Evolutionary conservation across 148 eudicot species (phyloP), one percentile per base, ranked within the genome.

Genomic region (Vaccinium darrowii): DNA sequence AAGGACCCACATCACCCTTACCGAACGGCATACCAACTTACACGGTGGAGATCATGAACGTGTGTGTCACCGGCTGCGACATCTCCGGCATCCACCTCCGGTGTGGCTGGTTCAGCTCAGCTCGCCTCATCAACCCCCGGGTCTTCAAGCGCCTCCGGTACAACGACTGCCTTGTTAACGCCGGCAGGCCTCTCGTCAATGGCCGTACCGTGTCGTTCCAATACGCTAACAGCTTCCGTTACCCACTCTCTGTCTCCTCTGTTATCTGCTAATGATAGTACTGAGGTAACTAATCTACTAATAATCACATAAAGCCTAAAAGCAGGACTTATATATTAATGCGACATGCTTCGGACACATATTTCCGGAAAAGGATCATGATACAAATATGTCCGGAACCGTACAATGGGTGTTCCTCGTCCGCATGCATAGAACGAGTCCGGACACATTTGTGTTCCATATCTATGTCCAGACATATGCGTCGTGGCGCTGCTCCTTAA

Each of bases 51-150:
- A 93, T 95, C 49, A 78, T 82, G 84, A 94, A 95, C 86, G 89
- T 90, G 7, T 95, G 98, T 49, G 86, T 86, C 80, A 85, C 95
- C 1, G 98, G 97, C 21, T 94, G 98, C 36, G 88, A 92, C 87
- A 92, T 95, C 82, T 65, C 93, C 16, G 83, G 86, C 33, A 92
- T 95, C 84, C 98, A 95, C 87, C 81, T 95, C 84, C 86, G 80
- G 7, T 95, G 98, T 77, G 97, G 95, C 12, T 94, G 97, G 97
- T 95, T 93, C 89, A 93, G 94, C 90, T 95, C 98, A 8, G 95
- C 94, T 13, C 88, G 93, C 21, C 92, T 93, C 81, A 86, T 95
- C 15, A 89, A 93, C 86, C 98, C 98, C 2, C 81, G 39, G 15
- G 51, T 92, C 86, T 92, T 95, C 89, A 93, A 88, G 85, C 94